Evolutionary conservation across 2,329 filamentous ascomycete species (phyloP), one percentile per base, ranked within the genome.

Genomic region (Fusarium equiseti): DNA sequence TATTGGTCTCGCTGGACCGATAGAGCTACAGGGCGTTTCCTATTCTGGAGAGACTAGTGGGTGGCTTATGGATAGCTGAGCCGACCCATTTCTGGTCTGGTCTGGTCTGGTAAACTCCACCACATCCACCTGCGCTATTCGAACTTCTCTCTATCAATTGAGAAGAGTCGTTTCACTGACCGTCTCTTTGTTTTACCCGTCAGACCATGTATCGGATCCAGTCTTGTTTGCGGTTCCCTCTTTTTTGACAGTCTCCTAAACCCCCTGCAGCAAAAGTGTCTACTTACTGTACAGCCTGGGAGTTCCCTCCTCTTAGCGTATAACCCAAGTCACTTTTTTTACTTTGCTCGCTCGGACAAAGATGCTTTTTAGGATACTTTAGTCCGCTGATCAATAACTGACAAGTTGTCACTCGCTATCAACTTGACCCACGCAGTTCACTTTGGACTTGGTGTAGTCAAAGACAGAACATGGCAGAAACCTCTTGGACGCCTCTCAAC

Each of bases 31-130:
- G 49, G 31, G 59, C 72, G 57, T 73, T 76, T 48, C 74, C 74
- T 49, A 27, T 71, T 73, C 44, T 43, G 72, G 72, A 48, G 32
- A 56, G 44, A 71, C 74, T 76, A 76, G 74, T 76, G 73, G 49
- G 66, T 69, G 73, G 72, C 67, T 73, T 59, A 59, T 63, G 63
- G 62, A 43, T 70, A 75, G 73, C 73, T 75, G 72, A 75, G 72
- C 66, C 59, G 63, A 63, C 50, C 32, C n/a, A 53, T 53, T 40
- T 38, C 18, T 38, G 35, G 35, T 35, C 16, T 35, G 35, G 35
- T 35, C 16, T 35, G 32, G 32, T 38, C 32, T 52, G 53, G 66
- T 63, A 62, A 72, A 63, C 59, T 54, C 62, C 56, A 61, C 62
- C 52, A 60, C 49, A 56, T 38, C 35, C 35, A 66, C 68, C 63